Evolutionary conservation across 2,329 filamentous ascomycete genomes (phyloP).

Genomic region (Helotiales sp.): DNA sequence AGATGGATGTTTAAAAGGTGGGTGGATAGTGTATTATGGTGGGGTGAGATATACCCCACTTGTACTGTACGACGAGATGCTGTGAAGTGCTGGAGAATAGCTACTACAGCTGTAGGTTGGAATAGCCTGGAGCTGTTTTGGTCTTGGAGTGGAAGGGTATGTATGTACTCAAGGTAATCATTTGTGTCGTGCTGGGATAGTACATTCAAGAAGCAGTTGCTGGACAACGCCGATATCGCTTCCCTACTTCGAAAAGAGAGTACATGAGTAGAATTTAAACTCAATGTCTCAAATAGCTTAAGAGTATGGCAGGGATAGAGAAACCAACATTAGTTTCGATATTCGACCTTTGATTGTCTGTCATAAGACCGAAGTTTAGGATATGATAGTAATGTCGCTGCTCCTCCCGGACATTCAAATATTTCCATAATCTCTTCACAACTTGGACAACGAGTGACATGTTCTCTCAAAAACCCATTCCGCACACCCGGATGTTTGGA

Average conservation of each 20-base stretch:
- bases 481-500: background rate
- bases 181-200: too few relatives aligned
- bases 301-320: too few relatives aligned
- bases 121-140: too few relatives aligned
- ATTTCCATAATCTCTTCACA: background rate
- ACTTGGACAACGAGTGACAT: too few relatives aligned
- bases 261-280: background rate
- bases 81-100: too few relatives aligned
- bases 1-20: too few relatives aligned
- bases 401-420: background rate
- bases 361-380: too few relatives aligned
- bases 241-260: background rate
- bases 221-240: background rate
- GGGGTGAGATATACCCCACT: background rate
- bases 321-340: too few relatives aligned
- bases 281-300: background rate
- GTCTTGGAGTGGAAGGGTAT: background rate
- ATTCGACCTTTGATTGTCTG: too few relatives aligned
- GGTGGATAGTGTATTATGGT: background rate
- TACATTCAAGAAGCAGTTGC: background rate
- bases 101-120: too few relatives aligned
- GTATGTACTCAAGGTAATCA: too few relatives aligned
- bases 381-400: too few relatives aligned
- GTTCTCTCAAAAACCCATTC: background rate
- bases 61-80: background rate